Evolutionary conservation across 1,284 basidiomycete species (phyloP), one percentile per base, ranked within the genome.

Genomic region (Ustilago cynodontis): DNA sequence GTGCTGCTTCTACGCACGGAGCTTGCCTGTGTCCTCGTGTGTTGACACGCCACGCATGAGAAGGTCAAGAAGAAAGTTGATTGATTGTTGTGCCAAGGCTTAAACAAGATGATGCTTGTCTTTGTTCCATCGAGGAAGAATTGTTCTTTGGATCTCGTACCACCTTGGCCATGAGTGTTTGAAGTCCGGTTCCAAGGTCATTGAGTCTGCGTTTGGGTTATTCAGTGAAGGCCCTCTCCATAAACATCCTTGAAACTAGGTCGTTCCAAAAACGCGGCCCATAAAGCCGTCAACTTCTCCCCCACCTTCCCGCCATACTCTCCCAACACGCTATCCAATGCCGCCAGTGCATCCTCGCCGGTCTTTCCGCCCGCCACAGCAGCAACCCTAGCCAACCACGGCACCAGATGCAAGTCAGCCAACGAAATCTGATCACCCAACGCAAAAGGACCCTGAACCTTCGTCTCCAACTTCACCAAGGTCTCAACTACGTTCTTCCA

Each of bases 321-420:
- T 0, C n/a, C 53, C 16, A 77, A 1, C 7, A 72, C 43, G 2
- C 33, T 33, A 22, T 67, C 43, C 35, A 70, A 6, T 28, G 58
- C n/a, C 65, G 9, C 10, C 58, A 45, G 11, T 2, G 58, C 54
- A 24, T 59, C 60, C n/a, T 31, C 16, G 3, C 20, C 29, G 13
- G n/a, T 41, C 47, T 67, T n/a, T 10, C 59, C 63, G 20, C 11
- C 16, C 0, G 67, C 53, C 2, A 76, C 41, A 9, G 65, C 73
- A 10, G 20, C 29, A 24, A 76, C 31, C 26, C 91, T 89, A 2
- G 90, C 88, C 41, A 94, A 85, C 93, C 93, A 96, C 13, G 90
- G 91, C 3, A 90, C 91, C 28, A 94, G 87, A 81, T 94, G 93
- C 58, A 94, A 86, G 83, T 95, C 94, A 2, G 91, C 92, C 49